A percentile compares a stretch with the other conserved stretches of the same genome.
Conservation (phyloP, 73 alveolate species). For the Urostyla sp. region DNA sequence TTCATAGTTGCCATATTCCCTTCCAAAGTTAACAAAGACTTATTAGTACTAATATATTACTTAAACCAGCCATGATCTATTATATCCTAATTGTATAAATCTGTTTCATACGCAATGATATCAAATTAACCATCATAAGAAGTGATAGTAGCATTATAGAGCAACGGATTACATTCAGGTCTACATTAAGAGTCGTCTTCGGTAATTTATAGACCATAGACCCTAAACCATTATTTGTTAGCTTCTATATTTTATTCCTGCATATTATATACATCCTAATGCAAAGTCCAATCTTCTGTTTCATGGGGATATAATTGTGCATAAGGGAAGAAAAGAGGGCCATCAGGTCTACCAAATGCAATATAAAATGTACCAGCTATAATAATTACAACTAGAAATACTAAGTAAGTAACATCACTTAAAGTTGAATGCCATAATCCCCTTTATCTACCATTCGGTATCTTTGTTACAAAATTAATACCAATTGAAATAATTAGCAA, state of each 20-base stretch:
- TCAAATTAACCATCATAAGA: conserved; percentile 6
- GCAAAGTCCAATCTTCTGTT: not conserved
- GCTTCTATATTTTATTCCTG: not conserved
- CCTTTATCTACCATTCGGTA: conserved; percentile 3
- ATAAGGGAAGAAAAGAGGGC: conserved; percentile 15
- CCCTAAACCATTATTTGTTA: not conserved
- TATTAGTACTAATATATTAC: too few relatives aligned
- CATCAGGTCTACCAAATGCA: not conserved
- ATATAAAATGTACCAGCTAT: not conserved
- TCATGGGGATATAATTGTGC: conserved; percentile 11
- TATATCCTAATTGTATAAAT: too few relatives aligned
- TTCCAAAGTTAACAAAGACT: not conserved
- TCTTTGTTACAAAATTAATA: not conserved
- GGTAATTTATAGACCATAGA: conserved; percentile 16
- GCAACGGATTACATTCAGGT: conserved; percentile 34
- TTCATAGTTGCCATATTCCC: conserved; percentile 3
- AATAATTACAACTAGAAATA: not conserved
- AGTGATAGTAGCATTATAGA: not conserved
- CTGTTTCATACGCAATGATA: too few relatives aligned
- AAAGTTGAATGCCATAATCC: conserved; percentile 16
- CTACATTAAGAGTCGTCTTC: conserved; percentile 45
- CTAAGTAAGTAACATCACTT: not conserved
- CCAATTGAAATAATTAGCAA: conserved; percentile 11
- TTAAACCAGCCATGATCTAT: too few relatives aligned
- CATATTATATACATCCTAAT: not conserved